Evolutionary conservation across 208 protist species (phyloP), one percentile per base, ranked within the genome.

Genomic region (Leishmania turanica): DNA sequence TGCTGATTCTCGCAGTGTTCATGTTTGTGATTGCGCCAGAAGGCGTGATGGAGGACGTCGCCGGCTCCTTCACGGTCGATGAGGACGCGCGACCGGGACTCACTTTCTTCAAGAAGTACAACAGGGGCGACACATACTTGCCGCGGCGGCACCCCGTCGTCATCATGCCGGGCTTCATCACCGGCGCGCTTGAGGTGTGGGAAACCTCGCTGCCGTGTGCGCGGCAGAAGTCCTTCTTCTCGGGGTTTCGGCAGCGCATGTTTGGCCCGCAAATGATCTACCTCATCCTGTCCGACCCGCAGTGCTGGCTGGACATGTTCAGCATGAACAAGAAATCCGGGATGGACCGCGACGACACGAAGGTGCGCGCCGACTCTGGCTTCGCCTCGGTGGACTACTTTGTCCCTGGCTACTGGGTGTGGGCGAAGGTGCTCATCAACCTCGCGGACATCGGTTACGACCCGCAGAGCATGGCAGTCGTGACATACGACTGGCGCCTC

Each of bases 371-470:
- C 8, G 97, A 95, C 81, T 80, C 82, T 13, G 95, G 95, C 70
- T 92, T 98, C 81, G 83, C 88, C 64, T 91, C 93, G 0, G 91
- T 96, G 24, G 95, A 98, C 79, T 98, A 96, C 78, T 97, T 99
- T 71, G 74, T 99, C 15, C 93, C 94, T 0, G 93, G 93, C 21
- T 97, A 94, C 85, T 98, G 96, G 96, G 95, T 98, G 45, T 99
- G 95, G 95, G 95, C 90, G 19, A 97, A 97, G 78, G 75, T 99
- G 51, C 87, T 99, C 47, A 84, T 97, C 47, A 98, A 97, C 83
- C 87, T 99, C n/a, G 96, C 92, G 0, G 93, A 98, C 64, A 95
- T 99, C 78, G 97, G 97, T 71, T 99, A 99, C 88, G 96, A 97
- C 83, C 92, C 88, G 60, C 95, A 96, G 84, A 97, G 85, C 85